Evolutionary conservation across 1,284 basidiomycete genomes (phyloP).

Genomic region (Sanghuangporus sanghuang): DNA sequence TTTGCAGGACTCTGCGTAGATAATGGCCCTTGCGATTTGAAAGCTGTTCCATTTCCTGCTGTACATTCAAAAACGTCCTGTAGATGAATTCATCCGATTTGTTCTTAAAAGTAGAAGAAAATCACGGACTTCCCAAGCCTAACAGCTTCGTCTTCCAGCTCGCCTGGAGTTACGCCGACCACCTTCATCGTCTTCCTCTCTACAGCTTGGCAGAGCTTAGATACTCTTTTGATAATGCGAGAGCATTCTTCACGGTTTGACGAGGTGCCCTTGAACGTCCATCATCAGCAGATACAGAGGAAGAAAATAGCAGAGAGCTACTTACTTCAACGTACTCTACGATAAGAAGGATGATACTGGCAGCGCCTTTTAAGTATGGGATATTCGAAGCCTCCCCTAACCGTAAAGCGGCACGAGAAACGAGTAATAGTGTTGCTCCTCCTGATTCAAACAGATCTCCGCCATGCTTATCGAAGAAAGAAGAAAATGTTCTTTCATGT

Average conservation of each 20-base stretch:
- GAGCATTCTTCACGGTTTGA: slow-evolving; percentile 4
- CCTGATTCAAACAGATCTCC: background rate
- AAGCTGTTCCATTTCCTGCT: background rate
- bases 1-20: background rate
- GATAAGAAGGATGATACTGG: background rate
- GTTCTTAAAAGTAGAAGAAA: background rate
- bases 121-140: background rate
- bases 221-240: background rate
- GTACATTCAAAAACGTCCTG: background rate
- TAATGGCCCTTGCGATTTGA: background rate
- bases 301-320: background rate
- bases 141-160: background rate
- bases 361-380: slow-evolving; percentile 8
- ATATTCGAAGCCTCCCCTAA: slow-evolving; percentile 1
- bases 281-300: background rate
- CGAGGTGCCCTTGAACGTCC: background rate
- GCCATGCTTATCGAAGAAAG: background rate
- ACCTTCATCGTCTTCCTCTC: background rate
- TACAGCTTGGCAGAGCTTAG: background rate
- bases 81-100: background rate
- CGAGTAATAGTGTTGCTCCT: background rate
- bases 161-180: background rate
- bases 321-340: slow-evolving; percentile 6
- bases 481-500: background rate
- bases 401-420: background rate